Base-by-base conservation (phyloP, 352 stramenopile species). In the Phytophthora niederhauseri region DNA sequence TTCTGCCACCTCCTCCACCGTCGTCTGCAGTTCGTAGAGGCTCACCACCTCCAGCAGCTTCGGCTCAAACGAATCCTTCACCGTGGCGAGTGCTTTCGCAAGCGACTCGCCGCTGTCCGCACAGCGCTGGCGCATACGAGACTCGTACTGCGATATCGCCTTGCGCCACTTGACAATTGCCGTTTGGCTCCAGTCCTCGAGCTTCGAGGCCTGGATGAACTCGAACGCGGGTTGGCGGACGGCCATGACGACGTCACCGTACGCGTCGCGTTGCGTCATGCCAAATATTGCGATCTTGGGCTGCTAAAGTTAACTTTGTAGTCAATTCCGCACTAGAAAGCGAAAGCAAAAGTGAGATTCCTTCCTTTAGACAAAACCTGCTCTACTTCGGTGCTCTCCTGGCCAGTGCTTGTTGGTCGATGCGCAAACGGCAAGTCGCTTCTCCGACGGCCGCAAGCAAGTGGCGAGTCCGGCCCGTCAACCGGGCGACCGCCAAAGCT, bases 81-180 rank as follows among this genome's bases (percentile, higher is more conserved):
- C 48, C 14, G 43, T 53, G 0, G 48, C 46, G 28, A 64, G 28
- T 12, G 63, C 58, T 15, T 57, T 50, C 15, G 58, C 36, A 2
- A 60, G 22, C 48, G 57, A 46, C 67, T 75, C 61, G 8, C 61
- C 55, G 12, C 28, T 75, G 6, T 55, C 61, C 7, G 38, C 52
- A 30, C 61, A 70, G 8, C 61, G 67, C n/a, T 75, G n/a, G 14
- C 36, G 34, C 36, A 70, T 57, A 7, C 52, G 48, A 1, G 43
- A 41, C 36, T 66, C 56, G 48, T 70, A 75, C 61, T 62, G 55
- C 1, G 20, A 17, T 34, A 55, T 20, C 2, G 56, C 50, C 20
- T 61, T 30, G 19, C n/a, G 36, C 55, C 67, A 75, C 22, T 60
- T 43, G 67, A 75, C 56, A n/a, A 75, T 60, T 57, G 34, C 30